These are phyloP conservation scores for Pyrrhoderma lamaoense DNA, from an alignment of 1,284 basidiomycete genomes.

Conservation along the genomic window DNA sequence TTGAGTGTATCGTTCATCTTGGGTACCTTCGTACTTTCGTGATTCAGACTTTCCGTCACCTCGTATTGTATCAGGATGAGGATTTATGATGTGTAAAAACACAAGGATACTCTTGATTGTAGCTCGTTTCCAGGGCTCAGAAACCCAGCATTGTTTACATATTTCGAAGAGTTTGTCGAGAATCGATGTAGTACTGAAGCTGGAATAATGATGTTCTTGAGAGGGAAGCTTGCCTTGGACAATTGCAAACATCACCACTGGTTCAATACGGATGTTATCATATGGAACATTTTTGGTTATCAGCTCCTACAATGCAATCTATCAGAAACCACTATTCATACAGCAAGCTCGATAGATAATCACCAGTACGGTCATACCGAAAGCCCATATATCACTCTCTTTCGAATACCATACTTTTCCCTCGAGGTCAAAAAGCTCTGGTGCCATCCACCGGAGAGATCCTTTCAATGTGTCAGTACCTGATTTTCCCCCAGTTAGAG, in stretches of 20 bases:
- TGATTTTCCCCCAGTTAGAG: background rate
- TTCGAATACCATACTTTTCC: background rate
- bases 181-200: no score
- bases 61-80: no score
- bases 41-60: no score
- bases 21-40: no score
- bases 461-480: background rate
- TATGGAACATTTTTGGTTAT: constrained; percentile 6
- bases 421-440: background rate
- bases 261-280: constrained; percentile 2
- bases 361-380: constrained; percentile 1
- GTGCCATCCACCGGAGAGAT: background rate
- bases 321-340: no score
- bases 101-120: background rate
- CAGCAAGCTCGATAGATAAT: no score
- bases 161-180: background rate
- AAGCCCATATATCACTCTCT: constrained; percentile 3
- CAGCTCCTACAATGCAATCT: no score
- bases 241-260: constrained; percentile 14
- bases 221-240: constrained; percentile 4
- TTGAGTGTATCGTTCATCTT: no score
- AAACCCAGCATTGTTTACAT: background rate
- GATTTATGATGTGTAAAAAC: no score
- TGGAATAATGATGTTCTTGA: no score
- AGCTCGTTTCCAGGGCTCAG: background rate